Conservation (phyloP, 1,284 basidiomycete species). For the Ceratobasidium theobromae region DNA sequence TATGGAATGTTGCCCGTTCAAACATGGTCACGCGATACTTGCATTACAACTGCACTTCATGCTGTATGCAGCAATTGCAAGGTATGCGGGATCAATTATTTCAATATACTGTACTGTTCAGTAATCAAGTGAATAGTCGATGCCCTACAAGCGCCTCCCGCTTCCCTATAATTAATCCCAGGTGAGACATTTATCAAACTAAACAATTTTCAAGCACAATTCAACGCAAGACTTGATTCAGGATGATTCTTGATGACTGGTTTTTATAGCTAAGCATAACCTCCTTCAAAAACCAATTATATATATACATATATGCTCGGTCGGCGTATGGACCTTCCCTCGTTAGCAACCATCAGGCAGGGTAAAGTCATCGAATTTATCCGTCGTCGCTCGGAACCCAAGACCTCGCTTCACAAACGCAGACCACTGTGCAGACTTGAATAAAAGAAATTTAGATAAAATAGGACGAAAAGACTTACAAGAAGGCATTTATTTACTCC, state of each 20-base stretch:
- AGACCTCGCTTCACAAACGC: slow-evolving; percentile 31
- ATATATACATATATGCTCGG: background rate
- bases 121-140: no score
- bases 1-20: no score
- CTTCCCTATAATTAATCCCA: no score
- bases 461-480: background rate
- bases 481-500: slow-evolving; percentile 35
- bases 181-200: no score
- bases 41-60: background rate
- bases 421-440: background rate
- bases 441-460: background rate
- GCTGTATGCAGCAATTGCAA: background rate
- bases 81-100: background rate
- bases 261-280: background rate
- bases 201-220: no score
- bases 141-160: no score
- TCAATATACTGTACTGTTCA: background rate
- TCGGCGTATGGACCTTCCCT: background rate
- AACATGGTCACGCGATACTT: background rate
- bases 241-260: no score
- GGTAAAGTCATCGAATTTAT: slow-evolving; percentile 12
- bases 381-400: slow-evolving; percentile 6
- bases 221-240: no score
- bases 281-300: background rate
- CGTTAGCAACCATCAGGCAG: slow-evolving; percentile 26